Conservation (phyloP, 106 monocot genomes). For the Dendrobium nobile region DNA sequence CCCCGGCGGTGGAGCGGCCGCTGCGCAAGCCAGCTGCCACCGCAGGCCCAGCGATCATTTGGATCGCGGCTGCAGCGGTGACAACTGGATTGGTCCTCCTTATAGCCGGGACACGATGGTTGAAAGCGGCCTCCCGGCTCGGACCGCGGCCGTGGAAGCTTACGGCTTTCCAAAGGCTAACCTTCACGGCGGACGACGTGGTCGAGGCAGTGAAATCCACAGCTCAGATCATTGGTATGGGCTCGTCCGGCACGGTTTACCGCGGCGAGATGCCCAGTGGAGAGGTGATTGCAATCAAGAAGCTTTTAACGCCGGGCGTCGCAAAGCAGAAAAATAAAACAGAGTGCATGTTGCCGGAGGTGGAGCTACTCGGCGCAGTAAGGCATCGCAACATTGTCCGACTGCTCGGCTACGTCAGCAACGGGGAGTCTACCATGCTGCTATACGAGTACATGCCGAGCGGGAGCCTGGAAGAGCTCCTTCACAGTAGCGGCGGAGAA, state of each 20-base stretch:
- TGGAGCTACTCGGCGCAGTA: constrained; percentile 70
- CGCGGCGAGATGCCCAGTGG: constrained; percentile 78
- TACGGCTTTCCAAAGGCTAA: constrained; percentile 75
- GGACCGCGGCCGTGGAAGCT: constrained; percentile 51
- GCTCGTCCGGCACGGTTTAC: constrained; percentile 77
- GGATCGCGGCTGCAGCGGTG: constrained; percentile 54
- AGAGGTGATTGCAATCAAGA: constrained; percentile 80
- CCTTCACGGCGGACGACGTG: constrained; percentile 85
- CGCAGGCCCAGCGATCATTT: constrained; percentile 36
- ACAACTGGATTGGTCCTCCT: constrained; percentile 39
- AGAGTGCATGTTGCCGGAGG: constrained; percentile 35
- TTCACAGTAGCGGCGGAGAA: constrained; percentile 24
- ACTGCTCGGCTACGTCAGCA: constrained; percentile 72
- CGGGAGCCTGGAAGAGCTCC: constrained; percentile 80
- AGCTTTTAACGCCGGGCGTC: constrained; percentile 50
- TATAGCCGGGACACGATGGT: constrained; percentile 32
- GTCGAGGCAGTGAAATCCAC: constrained; percentile 30
- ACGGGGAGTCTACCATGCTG: constrained; percentile 64
- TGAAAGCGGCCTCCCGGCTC: background rate
- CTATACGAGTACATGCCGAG: constrained; percentile 96
- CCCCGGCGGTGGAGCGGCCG: background rate
- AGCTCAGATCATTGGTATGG: constrained; percentile 59
- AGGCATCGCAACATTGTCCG: constrained; percentile 88
- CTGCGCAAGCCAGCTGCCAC: background rate
- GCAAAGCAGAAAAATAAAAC: constrained; percentile 6